Conservation (phyloP, 2,329 filamentous ascomycete species). For the Penicillium sumatraense region DNA sequence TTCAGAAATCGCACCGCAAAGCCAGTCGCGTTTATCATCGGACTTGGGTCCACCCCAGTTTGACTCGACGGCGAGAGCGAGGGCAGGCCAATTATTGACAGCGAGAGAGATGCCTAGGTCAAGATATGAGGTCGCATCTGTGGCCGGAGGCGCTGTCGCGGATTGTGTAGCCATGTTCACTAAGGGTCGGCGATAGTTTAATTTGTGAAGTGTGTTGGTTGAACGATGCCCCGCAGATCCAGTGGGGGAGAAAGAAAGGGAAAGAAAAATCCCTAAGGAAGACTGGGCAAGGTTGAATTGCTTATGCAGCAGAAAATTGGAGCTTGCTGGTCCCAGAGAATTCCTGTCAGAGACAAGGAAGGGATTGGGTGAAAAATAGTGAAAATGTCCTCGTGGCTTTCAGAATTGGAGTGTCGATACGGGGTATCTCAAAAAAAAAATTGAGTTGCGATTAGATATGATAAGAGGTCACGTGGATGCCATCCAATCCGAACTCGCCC, state of each 20-base stretch:
- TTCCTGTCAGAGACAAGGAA: background rate
- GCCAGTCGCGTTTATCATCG: constrained; percentile 92
- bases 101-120: constrained; percentile 85
- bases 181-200: too few relatives aligned
- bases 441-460: constrained; percentile 15
- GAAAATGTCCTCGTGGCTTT: background rate
- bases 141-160: constrained; percentile 43
- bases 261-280: too few relatives aligned
- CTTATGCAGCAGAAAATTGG: background rate
- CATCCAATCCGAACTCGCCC: background rate
- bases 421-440: background rate
- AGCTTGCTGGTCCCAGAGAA: constrained; percentile 1
- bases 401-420: too few relatives aligned
- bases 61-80: constrained; percentile 84
- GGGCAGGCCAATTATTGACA: constrained; percentile 84
- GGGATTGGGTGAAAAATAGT: background rate
- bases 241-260: background rate
- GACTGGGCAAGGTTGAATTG: too few relatives aligned
- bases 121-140: constrained; percentile 66
- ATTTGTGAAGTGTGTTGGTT: background rate
- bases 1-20: constrained; percentile 84
- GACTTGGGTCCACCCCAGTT: constrained; percentile 85
- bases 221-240: constrained; percentile 19
- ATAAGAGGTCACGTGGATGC: constrained; percentile 14
- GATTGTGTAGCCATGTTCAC: constrained; percentile 29